Evolutionary conservation across 2,329 filamentous ascomycete genomes (phyloP).

Genomic region (Arthrobotrys megalospora): DNA sequence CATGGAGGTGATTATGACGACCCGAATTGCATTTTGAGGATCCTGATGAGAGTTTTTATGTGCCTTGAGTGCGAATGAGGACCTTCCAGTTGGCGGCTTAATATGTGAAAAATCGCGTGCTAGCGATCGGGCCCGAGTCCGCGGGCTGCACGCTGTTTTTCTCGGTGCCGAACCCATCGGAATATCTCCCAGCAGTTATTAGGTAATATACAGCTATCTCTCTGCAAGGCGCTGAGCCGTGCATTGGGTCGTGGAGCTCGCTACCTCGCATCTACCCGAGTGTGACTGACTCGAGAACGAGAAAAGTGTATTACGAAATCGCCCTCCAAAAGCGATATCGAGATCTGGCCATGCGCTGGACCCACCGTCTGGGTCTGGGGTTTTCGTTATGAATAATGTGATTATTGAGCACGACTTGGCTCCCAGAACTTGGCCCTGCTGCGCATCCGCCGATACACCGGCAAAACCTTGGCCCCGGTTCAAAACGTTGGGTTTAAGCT

Average conservation of each 20-base stretch:
- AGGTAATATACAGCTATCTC: neutral
- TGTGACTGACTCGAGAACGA: constrained; percentile 16
- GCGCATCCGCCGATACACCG: constrained; percentile 13
- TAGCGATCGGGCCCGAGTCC: constrained; percentile 7
- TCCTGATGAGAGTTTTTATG: neutral
- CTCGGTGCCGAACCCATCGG: constrained; percentile 12
- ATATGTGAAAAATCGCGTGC: constrained; percentile 5
- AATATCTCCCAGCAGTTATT: constrained; percentile 1
- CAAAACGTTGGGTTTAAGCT: constrained; percentile 19
- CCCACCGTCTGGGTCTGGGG: constrained; percentile 6
- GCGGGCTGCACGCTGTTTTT: constrained; percentile 10
- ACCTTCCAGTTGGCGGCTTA: neutral
- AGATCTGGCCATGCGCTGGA: neutral
- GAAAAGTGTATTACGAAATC: constrained; percentile 12
- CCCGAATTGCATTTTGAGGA: neutral
- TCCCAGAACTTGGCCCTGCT: neutral
- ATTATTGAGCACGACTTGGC: constrained; percentile 7
- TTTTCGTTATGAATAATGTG: neutral
- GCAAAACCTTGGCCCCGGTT: constrained; percentile 17
- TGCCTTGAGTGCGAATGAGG: neutral
- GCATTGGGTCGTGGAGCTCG: constrained; percentile 9
- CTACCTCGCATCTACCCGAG: constrained; percentile 15
- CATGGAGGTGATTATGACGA: neutral
- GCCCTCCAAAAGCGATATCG: neutral
- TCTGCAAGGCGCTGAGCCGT: constrained; percentile 5